Percentiles rank a stretch among this genome's conserved stretches.
These are phyloP conservation scores for Acanthamoeba royreba DNA, from an alignment of 208 protist species.

Conservation along the genomic window DNA sequence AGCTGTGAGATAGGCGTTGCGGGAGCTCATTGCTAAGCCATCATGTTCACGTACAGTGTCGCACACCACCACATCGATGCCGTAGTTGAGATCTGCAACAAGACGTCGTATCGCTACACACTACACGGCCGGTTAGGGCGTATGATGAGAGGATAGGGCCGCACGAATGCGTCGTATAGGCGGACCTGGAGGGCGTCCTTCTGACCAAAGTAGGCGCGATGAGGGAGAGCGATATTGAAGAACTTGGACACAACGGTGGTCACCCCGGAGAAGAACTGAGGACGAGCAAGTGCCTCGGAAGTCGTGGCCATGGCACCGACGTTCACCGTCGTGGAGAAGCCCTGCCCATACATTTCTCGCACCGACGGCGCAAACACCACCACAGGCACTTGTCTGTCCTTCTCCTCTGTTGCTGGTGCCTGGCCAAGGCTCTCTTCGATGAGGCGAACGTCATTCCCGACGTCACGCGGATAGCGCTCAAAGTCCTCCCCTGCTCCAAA, in stretches of 20 bases:
- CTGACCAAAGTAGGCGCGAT: conserved; percentile 74
- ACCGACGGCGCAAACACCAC: conserved; percentile 43
- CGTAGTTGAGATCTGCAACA: conserved; percentile 75
- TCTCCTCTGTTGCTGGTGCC: neutral
- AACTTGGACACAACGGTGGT: conserved; percentile 79
- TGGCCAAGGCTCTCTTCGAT: neutral
- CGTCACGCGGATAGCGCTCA: conserved; percentile 50
- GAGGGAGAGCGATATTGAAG: conserved; percentile 70
- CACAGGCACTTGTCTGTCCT: neutral
- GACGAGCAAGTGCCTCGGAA: conserved; percentile 58
- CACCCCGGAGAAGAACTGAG: conserved; percentile 74
- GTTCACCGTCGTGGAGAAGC: conserved; percentile 32
- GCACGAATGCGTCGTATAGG: neutral
- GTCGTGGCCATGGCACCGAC: conserved; percentile 37
- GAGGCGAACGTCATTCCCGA: conserved; percentile 45
- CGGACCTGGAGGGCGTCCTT: conserved; percentile 74
- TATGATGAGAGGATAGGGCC: neutral
- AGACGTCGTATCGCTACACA: conserved; percentile 51
- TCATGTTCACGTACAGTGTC: conserved; percentile 75
- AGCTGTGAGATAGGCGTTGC: conserved; percentile 72
- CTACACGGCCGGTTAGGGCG: neutral
- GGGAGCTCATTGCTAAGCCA: conserved; percentile 80
- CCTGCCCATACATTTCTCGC: conserved; percentile 41
- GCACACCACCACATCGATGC: conserved; percentile 48
- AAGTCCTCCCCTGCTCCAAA: conserved; percentile 65